Conservation (phyloP, 371 early-diverging fungal genomes). For the Mortierella sp. region DNA sequence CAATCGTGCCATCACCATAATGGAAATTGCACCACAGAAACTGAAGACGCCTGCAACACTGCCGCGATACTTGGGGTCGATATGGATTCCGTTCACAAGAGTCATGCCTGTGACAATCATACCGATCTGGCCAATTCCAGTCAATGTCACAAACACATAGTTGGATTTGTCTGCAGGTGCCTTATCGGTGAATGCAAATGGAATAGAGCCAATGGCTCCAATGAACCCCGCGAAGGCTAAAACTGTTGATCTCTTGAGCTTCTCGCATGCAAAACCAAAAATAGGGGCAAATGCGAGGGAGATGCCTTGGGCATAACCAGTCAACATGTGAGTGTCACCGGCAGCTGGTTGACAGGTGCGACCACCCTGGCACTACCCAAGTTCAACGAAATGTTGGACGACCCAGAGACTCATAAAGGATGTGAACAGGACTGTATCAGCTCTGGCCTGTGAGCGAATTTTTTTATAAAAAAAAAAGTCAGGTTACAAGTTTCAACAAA, state of each 20-base stretch:
- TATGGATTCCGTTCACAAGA: conserved; percentile 67
- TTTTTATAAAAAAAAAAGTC: too few relatives aligned
- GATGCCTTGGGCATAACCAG: conserved; percentile 78
- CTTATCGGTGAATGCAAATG: conserved; percentile 64
- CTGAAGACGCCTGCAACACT: conserved; percentile 78
- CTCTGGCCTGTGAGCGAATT: conserved; percentile 75
- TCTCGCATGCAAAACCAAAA: conserved; percentile 66
- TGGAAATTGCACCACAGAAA: conserved; percentile 76
- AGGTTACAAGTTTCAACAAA: too few relatives aligned
- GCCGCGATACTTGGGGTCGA: conserved; percentile 70
- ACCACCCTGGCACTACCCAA: conserved; percentile 61
- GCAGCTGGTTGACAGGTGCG: conserved; percentile 59
- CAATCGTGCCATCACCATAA: conserved; percentile 62
- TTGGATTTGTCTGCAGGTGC: conserved; percentile 69
- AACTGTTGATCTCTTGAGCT: conserved; percentile 62
- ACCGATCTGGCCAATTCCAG: conserved; percentile 83
- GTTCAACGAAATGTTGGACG: conserved; percentile 68
- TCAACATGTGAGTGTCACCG: conserved; percentile 68
- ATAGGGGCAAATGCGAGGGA: conserved; percentile 79
- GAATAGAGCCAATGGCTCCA: conserved; percentile 71
- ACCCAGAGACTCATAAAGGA: conserved; percentile 85
- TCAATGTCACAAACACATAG: conserved; percentile 65
- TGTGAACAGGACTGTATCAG: conserved; percentile 81
- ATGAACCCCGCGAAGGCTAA: conserved; percentile 67
- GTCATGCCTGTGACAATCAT: conserved; percentile 81